Conservation (phyloP, 768 basidiomycete genomes). For the Pisolithus sp. region DNA sequence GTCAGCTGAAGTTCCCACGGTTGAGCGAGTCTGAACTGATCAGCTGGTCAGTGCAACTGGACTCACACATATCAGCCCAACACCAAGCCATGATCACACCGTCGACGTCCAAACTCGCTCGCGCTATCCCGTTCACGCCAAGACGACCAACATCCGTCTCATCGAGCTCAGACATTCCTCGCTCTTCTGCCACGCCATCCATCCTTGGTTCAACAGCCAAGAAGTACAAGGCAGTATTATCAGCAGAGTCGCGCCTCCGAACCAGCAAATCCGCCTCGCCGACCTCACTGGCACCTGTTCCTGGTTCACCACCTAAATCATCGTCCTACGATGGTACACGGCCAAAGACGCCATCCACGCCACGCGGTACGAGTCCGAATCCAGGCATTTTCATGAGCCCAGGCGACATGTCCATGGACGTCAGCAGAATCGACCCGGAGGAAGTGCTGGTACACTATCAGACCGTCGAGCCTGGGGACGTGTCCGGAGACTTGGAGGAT, state of each 20-base stretch:
- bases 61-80: not conserved
- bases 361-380: slow-evolving; percentile 45
- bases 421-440: slow-evolving; percentile 68
- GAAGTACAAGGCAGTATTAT: slow-evolving; percentile 64
- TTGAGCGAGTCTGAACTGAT: slow-evolving; percentile 18
- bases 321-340: slow-evolving; percentile 30
- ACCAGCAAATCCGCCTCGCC: slow-evolving; percentile 23
- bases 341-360: slow-evolving; percentile 51
- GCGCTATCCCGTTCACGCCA: slow-evolving; percentile 48
- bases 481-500: slow-evolving; percentile 59
- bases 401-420: slow-evolving; percentile 62
- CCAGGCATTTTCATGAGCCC: slow-evolving; percentile 33
- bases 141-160: slow-evolving; percentile 41
- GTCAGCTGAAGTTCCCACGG: slow-evolving; percentile 25
- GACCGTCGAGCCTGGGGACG: slow-evolving; percentile 61
- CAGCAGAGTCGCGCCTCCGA: slow-evolving; percentile 34
- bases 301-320: slow-evolving; percentile 48
- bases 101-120: slow-evolving; percentile 31
- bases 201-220: slow-evolving; percentile 39
- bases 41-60: slow-evolving; percentile 5
- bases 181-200: slow-evolving; percentile 30
- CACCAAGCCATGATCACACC: slow-evolving; percentile 6
- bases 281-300: slow-evolving; percentile 37
- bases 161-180: slow-evolving; percentile 30
- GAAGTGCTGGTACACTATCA: slow-evolving; percentile 71